A percentile compares a stretch with the other conserved stretches of the same genome.
These are phyloP conservation scores for Penicillium pancosmium DNA, from an alignment of 495 filamentous ascomycete species.

Conservation along the genomic window DNA sequence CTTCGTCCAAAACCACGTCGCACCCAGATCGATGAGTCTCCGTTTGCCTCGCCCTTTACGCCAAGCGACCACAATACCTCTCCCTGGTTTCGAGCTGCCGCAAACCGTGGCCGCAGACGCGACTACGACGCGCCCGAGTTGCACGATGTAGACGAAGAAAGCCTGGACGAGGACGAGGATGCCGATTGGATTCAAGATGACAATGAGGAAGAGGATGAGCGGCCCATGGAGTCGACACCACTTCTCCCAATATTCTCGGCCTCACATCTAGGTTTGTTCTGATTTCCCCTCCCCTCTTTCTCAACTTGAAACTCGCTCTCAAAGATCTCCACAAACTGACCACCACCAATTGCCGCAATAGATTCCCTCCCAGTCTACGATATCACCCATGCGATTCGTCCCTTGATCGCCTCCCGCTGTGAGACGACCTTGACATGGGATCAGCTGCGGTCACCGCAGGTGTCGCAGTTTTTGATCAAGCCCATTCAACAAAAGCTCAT, in stretches of 20 bases:
- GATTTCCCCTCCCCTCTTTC: not conserved
- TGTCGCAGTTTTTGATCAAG: conserved; percentile 93
- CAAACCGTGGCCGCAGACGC: conserved; percentile 17
- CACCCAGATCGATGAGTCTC: conserved; percentile 44
- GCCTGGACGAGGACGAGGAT: conserved; percentile 32
- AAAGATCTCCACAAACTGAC: not conserved
- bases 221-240: conserved; percentile 56
- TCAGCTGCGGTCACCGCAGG: conserved; percentile 88
- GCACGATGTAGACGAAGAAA: conserved; percentile 36
- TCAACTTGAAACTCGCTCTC: too few species aligned
- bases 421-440: conserved; percentile 96
- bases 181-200: conserved; percentile 50
- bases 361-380: conserved; percentile 84
- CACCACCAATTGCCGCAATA: conserved; percentile 22
- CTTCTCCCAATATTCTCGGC: conserved; percentile 84
- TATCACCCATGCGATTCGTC: conserved; percentile 83
- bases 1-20: conserved; percentile 47
- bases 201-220: conserved; percentile 59
- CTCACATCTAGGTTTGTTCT: conserved; percentile 67
- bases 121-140: conserved; percentile 37
- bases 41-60: conserved; percentile 51
- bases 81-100: conserved; percentile 32
- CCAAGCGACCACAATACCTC: conserved; percentile 27
- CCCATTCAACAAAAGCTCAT: conserved; percentile 84
- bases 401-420: conserved; percentile 76